Evolutionary conservation across 352 stramenopile species (phyloP), one percentile per base, ranked within the genome.

Genomic region (Phytophthora citricola): DNA sequence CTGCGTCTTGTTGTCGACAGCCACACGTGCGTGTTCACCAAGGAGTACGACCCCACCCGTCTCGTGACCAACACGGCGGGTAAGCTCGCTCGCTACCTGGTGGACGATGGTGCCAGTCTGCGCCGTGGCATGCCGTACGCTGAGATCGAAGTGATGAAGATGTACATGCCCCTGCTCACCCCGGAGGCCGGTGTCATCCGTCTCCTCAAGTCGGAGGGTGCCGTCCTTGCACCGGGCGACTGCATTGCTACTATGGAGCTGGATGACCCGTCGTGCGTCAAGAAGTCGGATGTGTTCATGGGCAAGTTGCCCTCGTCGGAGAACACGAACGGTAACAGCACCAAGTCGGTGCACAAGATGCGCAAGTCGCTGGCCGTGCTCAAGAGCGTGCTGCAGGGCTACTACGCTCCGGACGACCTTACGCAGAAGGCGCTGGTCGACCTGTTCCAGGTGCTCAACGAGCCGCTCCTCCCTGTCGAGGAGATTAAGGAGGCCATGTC

Each of bases 151-250:
- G 98, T 99, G n/a, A 99, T 99, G 98, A 99, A 99, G 87, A 99
- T 99, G 98, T 99, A 99, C 86, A 99, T 99, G 97, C 98, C 97
- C 22, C 85, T 99, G 39, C 92, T 98, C 60, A 98, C 98, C 0
- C 96, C 96, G 24, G 98, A 99, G 79, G 85, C 84, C 36, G 98
- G 98, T 83, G 78, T 98, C 5, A 97, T 99, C 52, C 90, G 89
- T 10, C 95, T 99, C 75, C 82, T 96, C 34, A 96, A 97, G 75
- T 98, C 98, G 2, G 97, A 99, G 76, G 98, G 98, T 32, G 95
- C 96, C 5, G 88, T 98, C 51, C 68, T 99, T 1, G 86, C 94
- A 8, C 86, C 97, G 26, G 98, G 98, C 52, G 97, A 99, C 79
- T 89, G 98, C 57, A 92, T 99, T 53, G 97, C 96, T 29, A 99